Evolutionary conservation across 169 alveolate genomes (phyloP), one percentile per base, ranked within the genome.

Genomic region (Cryptosporidium ryanae): DNA sequence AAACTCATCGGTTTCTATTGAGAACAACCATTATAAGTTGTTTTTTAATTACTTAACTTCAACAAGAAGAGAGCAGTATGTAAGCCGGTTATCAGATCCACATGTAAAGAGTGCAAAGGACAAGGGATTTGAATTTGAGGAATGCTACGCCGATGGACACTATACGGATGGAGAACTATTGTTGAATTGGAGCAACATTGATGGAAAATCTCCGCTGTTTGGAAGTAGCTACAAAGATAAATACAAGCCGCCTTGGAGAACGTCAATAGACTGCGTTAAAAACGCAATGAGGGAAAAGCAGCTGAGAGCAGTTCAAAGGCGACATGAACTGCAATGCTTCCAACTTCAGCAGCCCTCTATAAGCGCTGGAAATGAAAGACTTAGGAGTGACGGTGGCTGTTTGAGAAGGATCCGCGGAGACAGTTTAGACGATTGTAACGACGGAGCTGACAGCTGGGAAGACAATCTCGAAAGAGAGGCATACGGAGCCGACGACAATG

Each of bases 201-300:
- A 76, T 38, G 63, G 63, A 21, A 76, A 76, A 34, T 59, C 87
- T 18, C 87, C 87, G n/a, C 46, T 76, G 3, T 76, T 76, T 38
- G 63, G 59, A 44, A 29, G 27, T 23, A 46, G 65, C 23, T 61
- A 76, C 23, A 59, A 55, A 59, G 59, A 52, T 43, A 76, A 38
- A 38, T 46, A 59, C 46, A 76, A 55, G 31, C 87, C 87, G 8
- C 87, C 87, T 29, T 76, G 87, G 87, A 76, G 87, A 76, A 76
- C 87, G 12, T 76, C 87, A 31, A 61, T 76, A 43, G 87, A 76
- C 25, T 55, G 52, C 13, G 15, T 76, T 1, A 76, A 57, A 18
- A 59, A 55, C 38, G 71, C 64, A 59, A 59, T 76, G 55, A 50
- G 63, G 46, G 71, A 76, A 61, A 76, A 55, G 15, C 76, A 76